Base-by-base conservation (phyloP, 2,329 filamentous ascomycete species). In the Fusarium tuaranense region DNA sequence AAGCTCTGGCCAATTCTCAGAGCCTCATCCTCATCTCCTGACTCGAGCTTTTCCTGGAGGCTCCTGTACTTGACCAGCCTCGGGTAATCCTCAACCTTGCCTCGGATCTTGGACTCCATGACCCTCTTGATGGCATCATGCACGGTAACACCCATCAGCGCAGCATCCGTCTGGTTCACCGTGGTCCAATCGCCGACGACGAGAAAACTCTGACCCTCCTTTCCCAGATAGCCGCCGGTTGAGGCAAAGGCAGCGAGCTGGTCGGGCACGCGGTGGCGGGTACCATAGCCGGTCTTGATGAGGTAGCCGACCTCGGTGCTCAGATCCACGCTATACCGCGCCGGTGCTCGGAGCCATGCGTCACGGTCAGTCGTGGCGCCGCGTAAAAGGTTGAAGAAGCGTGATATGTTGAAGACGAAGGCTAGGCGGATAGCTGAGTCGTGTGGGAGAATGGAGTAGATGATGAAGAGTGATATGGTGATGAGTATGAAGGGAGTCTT, bases 281-380 rank as follows among this genome's bases (percentile, higher is more conserved):
- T 89, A 64, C 88, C 88, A 76, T 88, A 90, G 34, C 88, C 88
- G 6, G 88, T 89, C 80, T 90, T 90, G 73, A 90, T 80, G 60
- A 90, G 83, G 71, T 88, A 83, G 36, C 85, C 87, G 9, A 89
- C 83, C 65, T 90, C 88, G 41, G 81, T 80, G 62, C 80, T 79
- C 39, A 86, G 79, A 65, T 88, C 83, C 65, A 89, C 79, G 5
- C 85, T 83, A 65, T 85, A 84, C n/a, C 71, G 72, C n/a, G 82
- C 82, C 61, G 81, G 73, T 73, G 65, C 69, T 68, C 79, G 72
- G 20, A 88, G 79, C 83, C 86, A 87, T 34, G 83, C 82, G 66
- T 87, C 86, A 76, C 79, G 78, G 34, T 80, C 75, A 16, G 77
- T 73, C 39, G 76, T 67, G 9, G 79, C 72, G 27, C 74, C 75